Base-by-base conservation (phyloP, 148 eudicot genomes). In the Pharnaceum exiguum region DNA sequence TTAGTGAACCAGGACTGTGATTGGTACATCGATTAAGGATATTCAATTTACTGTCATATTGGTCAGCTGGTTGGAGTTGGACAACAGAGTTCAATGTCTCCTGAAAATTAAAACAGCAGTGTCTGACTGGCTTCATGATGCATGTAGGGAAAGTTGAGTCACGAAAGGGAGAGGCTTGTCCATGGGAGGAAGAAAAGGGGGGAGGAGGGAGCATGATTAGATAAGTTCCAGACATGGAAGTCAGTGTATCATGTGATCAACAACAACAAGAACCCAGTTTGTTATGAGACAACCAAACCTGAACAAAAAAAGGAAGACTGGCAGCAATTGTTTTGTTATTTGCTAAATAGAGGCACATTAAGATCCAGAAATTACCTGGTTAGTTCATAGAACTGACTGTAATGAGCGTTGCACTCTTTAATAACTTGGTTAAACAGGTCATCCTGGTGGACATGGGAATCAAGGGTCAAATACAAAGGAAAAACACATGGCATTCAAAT, bases 331-430 rank as follows among this genome's bases (percentile, higher is more conserved):
- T 55, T 13, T n/a, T 43, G 46, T 24, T 3, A 42, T 39, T 27
- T 35, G 58, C 18, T 46, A 9, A 30, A 8, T 32, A 48, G 2
- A 47, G 5, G 10, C 19, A 61, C 16, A 30, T 25, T 42, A 31
- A 46, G 49, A 24, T 32, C 11, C 10, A 62, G 48, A 35, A n/a
- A 7, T 38, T 42, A 69, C 74, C 72, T 56, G 56, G 71, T 72
- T 74, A 91, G 96, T 75, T 84, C 71, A 73, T 82, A 76, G 43
- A 87, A 86, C 53, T 85, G 96, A 65, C 71, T 74, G 74, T 82
- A 77, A 76, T 87, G 97, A 46, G 72, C 75, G 56, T 68, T 67
- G 66, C 97, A 87, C 72, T 91, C 97, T 74, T 85, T 85, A 18
- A 79, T 78, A 40, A 81, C 96, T 81, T 91, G 89, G 66, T 76